These are phyloP conservation scores for Macrophomina pseudophaseolina DNA, from an alignment of 2,329 filamentous ascomycete genomes.

Conservation along the genomic window DNA sequence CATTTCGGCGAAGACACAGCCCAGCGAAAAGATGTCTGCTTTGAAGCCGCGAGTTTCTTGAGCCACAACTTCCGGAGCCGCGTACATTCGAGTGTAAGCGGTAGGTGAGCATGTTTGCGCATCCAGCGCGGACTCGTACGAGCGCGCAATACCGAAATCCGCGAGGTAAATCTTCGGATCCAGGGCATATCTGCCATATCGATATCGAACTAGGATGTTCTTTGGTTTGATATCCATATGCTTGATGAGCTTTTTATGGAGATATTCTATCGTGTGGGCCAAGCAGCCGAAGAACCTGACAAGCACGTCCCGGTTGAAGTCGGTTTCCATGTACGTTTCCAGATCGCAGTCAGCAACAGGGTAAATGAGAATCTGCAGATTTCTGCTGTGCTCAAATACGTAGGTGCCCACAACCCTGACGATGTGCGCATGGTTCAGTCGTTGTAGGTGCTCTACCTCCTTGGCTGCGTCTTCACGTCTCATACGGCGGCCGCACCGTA, in stretches of 20 bases:
- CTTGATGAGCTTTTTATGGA: conserved; percentile 30
- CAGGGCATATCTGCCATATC: background rate
- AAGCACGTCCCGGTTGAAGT: background rate
- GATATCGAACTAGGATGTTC: conserved; percentile 32
- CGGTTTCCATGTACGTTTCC: conserved; percentile 25
- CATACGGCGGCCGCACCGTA: conserved; percentile 29
- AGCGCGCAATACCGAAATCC: conserved; percentile 34
- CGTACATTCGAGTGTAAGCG: conserved; percentile 32
- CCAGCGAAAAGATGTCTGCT: conserved; percentile 35
- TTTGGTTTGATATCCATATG: conserved; percentile 38
- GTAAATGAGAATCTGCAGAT: conserved; percentile 32
- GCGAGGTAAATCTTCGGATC: conserved; percentile 31
- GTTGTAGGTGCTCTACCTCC: conserved; percentile 31
- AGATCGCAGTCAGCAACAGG: conserved; percentile 32
- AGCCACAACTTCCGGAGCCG: conserved; percentile 34
- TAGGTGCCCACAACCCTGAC: conserved; percentile 33
- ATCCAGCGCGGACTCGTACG: conserved; percentile 26
- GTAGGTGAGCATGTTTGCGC: conserved; percentile 31
- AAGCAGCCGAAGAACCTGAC: conserved; percentile 29
- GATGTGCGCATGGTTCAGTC: conserved; percentile 30
- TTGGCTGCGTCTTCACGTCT: conserved; percentile 28
- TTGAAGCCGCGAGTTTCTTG: conserved; percentile 29
- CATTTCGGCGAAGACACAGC: conserved; percentile 36
- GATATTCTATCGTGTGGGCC: conserved; percentile 26
- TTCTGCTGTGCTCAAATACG: conserved; percentile 20